Percentiles rank a stretch among this genome's conserved stretches.
phyloP scores from a whole-genome alignment of 805 yeast species.

The Candida cerambycidarum region DNA sequence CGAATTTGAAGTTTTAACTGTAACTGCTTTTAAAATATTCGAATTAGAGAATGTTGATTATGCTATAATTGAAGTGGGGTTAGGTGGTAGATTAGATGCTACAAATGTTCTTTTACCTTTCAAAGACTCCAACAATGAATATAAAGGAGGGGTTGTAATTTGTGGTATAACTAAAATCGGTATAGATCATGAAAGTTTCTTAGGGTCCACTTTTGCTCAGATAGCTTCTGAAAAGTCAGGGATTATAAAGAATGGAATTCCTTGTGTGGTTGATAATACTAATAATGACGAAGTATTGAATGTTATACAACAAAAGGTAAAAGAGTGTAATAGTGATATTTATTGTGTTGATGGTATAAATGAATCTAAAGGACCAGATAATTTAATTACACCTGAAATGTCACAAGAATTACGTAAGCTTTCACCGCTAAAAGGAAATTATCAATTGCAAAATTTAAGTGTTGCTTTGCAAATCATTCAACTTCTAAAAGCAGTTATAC shows the following conservation, averaged over 20 bases:
- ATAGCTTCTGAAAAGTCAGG: constrained; percentile 88
- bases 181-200: constrained; percentile 74
- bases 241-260: constrained; percentile 60
- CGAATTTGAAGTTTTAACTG: constrained; percentile 85
- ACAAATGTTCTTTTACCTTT: constrained; percentile 64
- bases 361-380: not conserved
- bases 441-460: constrained; percentile 69
- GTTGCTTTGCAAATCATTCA: constrained; percentile 63
- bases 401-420: constrained; percentile 11
- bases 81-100: constrained; percentile 89
- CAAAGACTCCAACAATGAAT: not conserved
- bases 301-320: constrained; percentile 43
- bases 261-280: constrained; percentile 71
- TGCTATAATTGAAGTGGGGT: constrained; percentile 91
- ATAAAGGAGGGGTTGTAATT: constrained; percentile 44
- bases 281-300: constrained; percentile 53
- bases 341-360: constrained; percentile 19
- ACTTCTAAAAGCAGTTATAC: constrained; percentile 19
- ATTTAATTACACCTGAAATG: not conserved
- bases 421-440: constrained; percentile 68
- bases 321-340: constrained; percentile 26
- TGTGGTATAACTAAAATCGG: constrained; percentile 85
- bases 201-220: constrained; percentile 63
- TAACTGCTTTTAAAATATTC: constrained; percentile 80
- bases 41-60: constrained; percentile 55